A percentile compares a stretch with the other conserved stretches of the same genome.
Conservation (phyloP, 1,139 yeast genomes). For the Yamadazyma sp. region DNA sequence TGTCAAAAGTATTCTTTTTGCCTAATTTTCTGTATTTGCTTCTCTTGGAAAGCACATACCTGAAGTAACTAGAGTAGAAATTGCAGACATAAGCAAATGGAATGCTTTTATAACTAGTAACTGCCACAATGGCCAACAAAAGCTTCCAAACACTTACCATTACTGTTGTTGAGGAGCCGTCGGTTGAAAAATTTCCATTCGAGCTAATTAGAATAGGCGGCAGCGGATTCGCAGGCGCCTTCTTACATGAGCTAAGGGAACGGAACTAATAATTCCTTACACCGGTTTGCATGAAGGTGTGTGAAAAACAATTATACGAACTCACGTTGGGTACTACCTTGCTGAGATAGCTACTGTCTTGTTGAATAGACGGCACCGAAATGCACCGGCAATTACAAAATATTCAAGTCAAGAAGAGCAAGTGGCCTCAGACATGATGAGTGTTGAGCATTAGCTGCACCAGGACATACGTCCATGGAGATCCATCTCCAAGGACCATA, state of each 20-base stretch:
- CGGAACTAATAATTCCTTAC: too few relatives aligned
- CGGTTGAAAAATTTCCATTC: background rate
- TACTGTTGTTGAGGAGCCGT: background rate
- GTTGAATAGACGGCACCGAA: too few relatives aligned
- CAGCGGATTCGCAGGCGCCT: too few relatives aligned
- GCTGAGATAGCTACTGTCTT: too few relatives aligned
- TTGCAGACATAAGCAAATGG: conserved; percentile 69
- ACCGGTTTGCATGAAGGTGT: too few relatives aligned
- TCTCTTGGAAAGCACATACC: conserved; percentile 39
- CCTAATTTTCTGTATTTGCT: conserved; percentile 21
- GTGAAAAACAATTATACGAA: too few relatives aligned
- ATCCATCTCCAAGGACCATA: too few relatives aligned
- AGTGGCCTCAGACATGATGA: background rate
- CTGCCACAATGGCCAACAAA: conserved; percentile 11
- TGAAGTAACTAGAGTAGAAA: conserved; percentile 52
- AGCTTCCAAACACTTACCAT: conserved; percentile 9
- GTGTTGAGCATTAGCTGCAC: too few relatives aligned
- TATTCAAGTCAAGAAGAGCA: background rate
- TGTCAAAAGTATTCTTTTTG: conserved; percentile 35
- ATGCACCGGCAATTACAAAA: too few relatives aligned
- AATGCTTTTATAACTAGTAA: conserved; percentile 46
- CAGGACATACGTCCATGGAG: too few relatives aligned
- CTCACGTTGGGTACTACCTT: too few relatives aligned
- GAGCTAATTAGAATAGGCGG: background rate
- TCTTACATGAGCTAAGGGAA: too few relatives aligned